A percentile compares a stretch with the other conserved stretches of the same genome.
phyloP scores from a whole-genome alignment of 345 rosid species.

The Populus tremula region DNA sequence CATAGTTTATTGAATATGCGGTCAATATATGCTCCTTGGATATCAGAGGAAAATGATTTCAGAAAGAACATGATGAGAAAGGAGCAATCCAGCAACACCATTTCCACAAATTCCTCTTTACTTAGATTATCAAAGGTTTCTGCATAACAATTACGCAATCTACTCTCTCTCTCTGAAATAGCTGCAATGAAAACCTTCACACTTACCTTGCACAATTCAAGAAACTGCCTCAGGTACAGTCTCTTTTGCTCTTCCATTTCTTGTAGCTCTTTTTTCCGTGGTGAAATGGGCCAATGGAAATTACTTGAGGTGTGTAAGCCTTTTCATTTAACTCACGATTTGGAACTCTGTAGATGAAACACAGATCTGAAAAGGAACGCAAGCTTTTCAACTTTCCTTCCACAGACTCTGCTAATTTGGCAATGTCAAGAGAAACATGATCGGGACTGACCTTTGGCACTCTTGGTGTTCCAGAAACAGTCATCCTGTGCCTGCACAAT shows the following conservation, averaged over 20 bases:
- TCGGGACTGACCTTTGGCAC: not conserved
- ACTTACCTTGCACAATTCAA: not conserved
- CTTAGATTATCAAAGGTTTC: not conserved
- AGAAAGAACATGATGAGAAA: too few species aligned
- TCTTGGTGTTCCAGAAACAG: too few species aligned
- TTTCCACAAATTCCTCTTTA: conserved; percentile 6
- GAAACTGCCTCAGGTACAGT: not conserved
- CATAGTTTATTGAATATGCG: too few species aligned
- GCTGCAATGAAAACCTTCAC: not conserved
- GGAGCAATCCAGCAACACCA: not conserved
- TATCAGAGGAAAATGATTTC: too few species aligned
- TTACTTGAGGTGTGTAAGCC: conserved; percentile 15
- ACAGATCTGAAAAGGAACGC: not conserved
- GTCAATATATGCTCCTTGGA: too few species aligned
- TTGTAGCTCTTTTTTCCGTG: conserved; percentile 2
- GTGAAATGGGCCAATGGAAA: conserved; percentile 21
- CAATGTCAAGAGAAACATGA: not conserved
- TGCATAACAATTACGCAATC: not conserved
- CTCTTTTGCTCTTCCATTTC: conserved; percentile 20
- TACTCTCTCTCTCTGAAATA: not conserved
- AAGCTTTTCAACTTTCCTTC: not conserved
- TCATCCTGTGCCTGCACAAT: too few species aligned
- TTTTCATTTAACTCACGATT: not conserved
- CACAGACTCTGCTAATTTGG: conserved; percentile 8
- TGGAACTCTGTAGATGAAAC: conserved; percentile 21